Base-by-base conservation (phyloP, 352 stramenopile species). In the Pythium periplocum region DNA sequence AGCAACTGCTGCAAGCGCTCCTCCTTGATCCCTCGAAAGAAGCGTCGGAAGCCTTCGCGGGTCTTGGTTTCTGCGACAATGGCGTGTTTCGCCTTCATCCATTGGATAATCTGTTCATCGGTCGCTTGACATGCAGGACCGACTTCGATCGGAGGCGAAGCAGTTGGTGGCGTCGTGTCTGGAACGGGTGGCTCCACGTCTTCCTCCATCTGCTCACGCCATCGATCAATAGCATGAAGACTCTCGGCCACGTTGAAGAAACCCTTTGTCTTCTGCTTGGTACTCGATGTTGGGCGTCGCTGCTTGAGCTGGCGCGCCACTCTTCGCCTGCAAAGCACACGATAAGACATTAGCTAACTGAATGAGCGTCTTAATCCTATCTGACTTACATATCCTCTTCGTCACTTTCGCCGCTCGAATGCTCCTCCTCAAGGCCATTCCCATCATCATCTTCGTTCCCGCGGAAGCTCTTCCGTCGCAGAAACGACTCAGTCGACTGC, bases 221-320 rank as follows among this genome's bases (percentile, higher is more conserved):
- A 91, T 37, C 75, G 73, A 49, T 86, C 74, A 55, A 90, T 87
- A 12, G 78, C 80, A 40, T 86, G 68, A 36, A 90, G 56, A 53
- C 80, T 90, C 53, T 83, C 70, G 0, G 66, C 68, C 11, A 91
- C 76, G 58, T 91, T 86, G 61, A 91, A 89, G 46, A 89, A 87
- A n/a, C 59, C 56, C 7, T 51, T 61, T 12, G 46, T 48, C 4
- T 61, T 58, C 17, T 41, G 33, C 43, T 71, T 66, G 6, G 45
- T 37, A 9, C 39, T 63, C 37, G 51, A 57, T 4, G 44, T 41
- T 45, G 52, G 42, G n/a, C 57, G 56, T 43, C 52, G 52, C 53
- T 66, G 52, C 45, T 66, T 61, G 3, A 66, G 48, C 40, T 66
- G 59, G 4, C 52, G 52, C 31, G 59, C 59, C 9, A 54, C 48